A percentile compares a stretch with the other conserved stretches of the same genome.
Evolutionary conservation across 306 rosid species (phyloP).

Genomic region (Trifolium fragiferum): DNA sequence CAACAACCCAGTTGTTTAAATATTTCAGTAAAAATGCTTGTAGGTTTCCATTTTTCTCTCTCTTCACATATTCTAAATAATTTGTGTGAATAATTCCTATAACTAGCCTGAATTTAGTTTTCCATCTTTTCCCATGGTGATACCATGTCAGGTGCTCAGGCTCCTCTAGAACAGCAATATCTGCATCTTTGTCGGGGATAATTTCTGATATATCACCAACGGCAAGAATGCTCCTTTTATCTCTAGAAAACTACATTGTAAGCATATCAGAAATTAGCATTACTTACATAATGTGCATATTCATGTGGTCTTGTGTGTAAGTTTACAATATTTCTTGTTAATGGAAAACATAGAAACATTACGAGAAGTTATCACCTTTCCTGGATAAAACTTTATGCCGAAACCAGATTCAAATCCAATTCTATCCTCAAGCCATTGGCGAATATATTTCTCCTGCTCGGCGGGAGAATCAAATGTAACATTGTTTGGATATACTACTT

Average conservation of each 20-base stretch:
- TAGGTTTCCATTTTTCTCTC: slow-evolving; percentile 86
- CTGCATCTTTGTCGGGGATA: slow-evolving; percentile 79
- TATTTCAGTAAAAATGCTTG: slow-evolving; percentile 75
- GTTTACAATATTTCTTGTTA: slow-evolving; percentile 21
- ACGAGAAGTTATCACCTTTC: slow-evolving; percentile 57
- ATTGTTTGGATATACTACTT: slow-evolving; percentile 75
- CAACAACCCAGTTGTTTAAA: slow-evolving; percentile 85
- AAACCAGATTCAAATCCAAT: slow-evolving; percentile 66
- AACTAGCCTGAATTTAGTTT: slow-evolving; percentile 76
- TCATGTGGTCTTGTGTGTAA: not conserved
- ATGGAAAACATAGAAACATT: slow-evolving; percentile 33
- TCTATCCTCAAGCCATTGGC: slow-evolving; percentile 84
- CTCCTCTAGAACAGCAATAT: slow-evolving; percentile 96
- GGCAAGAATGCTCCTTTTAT: slow-evolving; percentile 93
- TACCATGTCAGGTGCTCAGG: slow-evolving; percentile 98
- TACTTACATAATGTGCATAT: not conserved
- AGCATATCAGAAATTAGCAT: slow-evolving; percentile 38
- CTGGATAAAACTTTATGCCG: slow-evolving; percentile 73
- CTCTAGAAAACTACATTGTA: slow-evolving; percentile 70
- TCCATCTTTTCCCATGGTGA: slow-evolving; percentile 99
- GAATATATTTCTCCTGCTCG: slow-evolving; percentile 76
- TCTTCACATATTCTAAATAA: slow-evolving; percentile 93
- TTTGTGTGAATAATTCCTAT: slow-evolving; percentile 92
- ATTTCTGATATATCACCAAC: slow-evolving; percentile 93
- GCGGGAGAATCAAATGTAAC: slow-evolving; percentile 66